Percentiles rank a stretch among this genome's conserved stretches.
Evolutionary conservation across 2,329 filamentous ascomycete species (phyloP).

Genomic region (Penicillium thymicola): DNA sequence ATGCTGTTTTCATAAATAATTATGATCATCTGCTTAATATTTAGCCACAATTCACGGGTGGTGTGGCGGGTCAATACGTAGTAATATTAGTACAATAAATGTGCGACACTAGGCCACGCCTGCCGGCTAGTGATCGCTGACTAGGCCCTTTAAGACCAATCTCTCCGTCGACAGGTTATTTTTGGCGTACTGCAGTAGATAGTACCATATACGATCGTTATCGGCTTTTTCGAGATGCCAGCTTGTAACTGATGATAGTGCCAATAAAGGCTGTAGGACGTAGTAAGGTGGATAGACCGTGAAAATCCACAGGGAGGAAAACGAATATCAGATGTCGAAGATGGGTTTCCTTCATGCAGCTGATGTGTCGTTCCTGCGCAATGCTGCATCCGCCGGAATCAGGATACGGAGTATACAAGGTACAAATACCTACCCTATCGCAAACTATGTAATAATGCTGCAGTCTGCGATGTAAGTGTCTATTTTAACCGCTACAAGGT

Average conservation of each 20-base stretch:
- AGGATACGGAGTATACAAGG: slow-evolving; percentile 1
- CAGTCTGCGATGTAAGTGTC: background rate
- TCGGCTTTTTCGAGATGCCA: background rate
- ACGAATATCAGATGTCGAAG: background rate
- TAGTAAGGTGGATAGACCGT: background rate
- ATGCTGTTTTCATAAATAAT: background rate
- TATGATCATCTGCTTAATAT: background rate
- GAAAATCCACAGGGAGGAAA: background rate
- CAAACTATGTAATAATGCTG: background rate
- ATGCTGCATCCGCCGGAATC: background rate
- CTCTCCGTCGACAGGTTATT: slow-evolving; percentile 15
- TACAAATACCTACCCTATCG: background rate
- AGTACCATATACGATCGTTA: background rate
- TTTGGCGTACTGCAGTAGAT: slow-evolving; percentile 8
- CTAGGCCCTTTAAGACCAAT: slow-evolving; percentile 11
- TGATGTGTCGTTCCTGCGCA: slow-evolving; percentile 16
- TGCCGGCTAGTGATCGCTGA: slow-evolving; percentile 17
- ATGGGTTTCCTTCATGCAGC: slow-evolving; percentile 1
- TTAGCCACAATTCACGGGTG: slow-evolving; percentile 19
- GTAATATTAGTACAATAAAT: slow-evolving; percentile 16
- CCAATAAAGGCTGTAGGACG: background rate
- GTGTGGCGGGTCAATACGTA: slow-evolving; percentile 10
- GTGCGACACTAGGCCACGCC: slow-evolving; percentile 22
- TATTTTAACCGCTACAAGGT: background rate
- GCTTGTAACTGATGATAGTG: background rate